Evolutionary conservation across 2,329 filamentous ascomycete species (phyloP), one percentile per base, ranked within the genome.

Genomic region (Aureobasidium sp.): DNA sequence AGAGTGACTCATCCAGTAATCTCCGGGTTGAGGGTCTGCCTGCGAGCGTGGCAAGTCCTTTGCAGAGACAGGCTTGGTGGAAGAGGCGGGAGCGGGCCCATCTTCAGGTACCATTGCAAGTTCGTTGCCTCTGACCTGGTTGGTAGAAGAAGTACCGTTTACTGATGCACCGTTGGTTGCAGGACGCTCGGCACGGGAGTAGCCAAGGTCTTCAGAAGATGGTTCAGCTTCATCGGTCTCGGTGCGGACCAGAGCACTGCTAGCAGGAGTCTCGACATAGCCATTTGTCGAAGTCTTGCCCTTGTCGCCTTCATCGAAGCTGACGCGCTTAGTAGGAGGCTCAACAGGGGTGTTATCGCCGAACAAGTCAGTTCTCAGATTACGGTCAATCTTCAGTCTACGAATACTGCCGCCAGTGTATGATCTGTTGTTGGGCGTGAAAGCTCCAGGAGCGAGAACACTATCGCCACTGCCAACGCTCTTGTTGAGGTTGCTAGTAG

Each of bases 331-430:
- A 25, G 52, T 62, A 44, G 89, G 75, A 52, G 77, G 75, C 63
- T 71, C 67, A 47, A 74, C 69, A 63, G 76, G 73, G 25, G 73
- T 73, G 42, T 74, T 70, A 53, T 76, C 76, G 36, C 69, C 71
- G 68, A 87, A 86, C 1, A 86, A 74, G 64, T 86, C 88, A 62
- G 83, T 91, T 59, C 90, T 84, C 71, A 99, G 81, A 66, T 87
- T 88, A 65, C 91, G 87, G 75, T 97, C 95, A 72, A 99, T 97
- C 59, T 92, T 88, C 62, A 99, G 83, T 73, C 91, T 92, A 78
- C 97, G 97, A 67, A 96, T 84, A 71, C 83, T 90, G 48, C 85
- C 84, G 70, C 81, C 85, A n/a, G 84, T 83, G 57, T 86, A 87
- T 67, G 85, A 82, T 62, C 87, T 84, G 39, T 83, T 80, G 49